These are phyloP conservation scores for Fagopyrum esculentum DNA, from an alignment of 148 eudicot genomes.

Conservation along the genomic window DNA sequence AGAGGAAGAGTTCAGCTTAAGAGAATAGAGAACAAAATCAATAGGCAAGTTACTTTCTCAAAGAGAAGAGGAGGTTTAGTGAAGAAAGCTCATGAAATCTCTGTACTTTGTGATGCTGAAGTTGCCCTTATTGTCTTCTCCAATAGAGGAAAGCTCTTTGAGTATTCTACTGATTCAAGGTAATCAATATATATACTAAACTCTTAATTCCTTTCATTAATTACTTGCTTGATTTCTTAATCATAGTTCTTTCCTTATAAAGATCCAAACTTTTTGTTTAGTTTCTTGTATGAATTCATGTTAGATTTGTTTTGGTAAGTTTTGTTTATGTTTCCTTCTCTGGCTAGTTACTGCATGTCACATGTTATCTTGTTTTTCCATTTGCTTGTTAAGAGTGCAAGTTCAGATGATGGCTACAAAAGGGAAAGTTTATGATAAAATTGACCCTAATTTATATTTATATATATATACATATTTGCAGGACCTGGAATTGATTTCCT, in stretches of 20 bases:
- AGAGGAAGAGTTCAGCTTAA: conserved; percentile 9
- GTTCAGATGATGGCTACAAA: conserved; percentile 7
- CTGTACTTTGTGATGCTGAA: conserved; percentile 12
- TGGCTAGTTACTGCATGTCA: conserved; percentile 3
- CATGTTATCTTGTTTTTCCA: not conserved
- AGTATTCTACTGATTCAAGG: conserved; percentile 11
- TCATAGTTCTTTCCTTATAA: not conserved
- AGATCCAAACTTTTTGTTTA: not conserved
- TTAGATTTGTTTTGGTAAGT: not conserved
- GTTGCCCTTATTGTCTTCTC: conserved; percentile 15
- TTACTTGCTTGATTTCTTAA: not conserved
- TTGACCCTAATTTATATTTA: not conserved
- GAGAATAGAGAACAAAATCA: conserved; percentile 12
- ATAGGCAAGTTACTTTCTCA: conserved; percentile 12
- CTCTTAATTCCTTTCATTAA: not conserved
- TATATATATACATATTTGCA: not conserved
- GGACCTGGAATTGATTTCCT: not conserved
- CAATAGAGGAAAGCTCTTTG: conserved; percentile 8
- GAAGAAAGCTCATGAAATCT: conserved; percentile 11
- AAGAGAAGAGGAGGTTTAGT: conserved; percentile 9
- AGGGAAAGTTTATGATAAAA: conserved; percentile 8
- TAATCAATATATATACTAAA: not conserved
- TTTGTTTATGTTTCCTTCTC: not conserved
- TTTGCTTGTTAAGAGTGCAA: conserved; percentile 6
- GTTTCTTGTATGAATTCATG: not conserved